Base-by-base conservation (phyloP, 2,329 filamentous ascomycete genomes). In the Penicillium brasilianum region DNA sequence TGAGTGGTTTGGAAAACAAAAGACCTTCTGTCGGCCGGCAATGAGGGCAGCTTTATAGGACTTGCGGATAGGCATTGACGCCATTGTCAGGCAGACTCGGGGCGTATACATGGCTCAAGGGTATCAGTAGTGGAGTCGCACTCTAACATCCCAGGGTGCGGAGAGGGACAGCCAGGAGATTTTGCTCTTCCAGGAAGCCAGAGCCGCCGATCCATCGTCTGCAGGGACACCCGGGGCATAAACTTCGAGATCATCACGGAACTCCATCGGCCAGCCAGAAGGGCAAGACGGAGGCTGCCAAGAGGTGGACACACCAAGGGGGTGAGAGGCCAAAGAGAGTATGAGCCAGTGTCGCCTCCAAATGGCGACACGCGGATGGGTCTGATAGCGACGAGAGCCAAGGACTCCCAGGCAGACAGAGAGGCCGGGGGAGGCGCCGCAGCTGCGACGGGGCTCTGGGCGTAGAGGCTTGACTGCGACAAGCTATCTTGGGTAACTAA, bases 11-110 rank as follows among this genome's bases (percentile, higher is more conserved):
- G 48, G 25, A 60, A 28, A 28, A 25, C 10, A 52, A 14, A 59
- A 9, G 22, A 37, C 50, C 18, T 41, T 18, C 28, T 55, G 61
- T 46, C 30, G 32, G 43, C 56, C 37, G 61, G 67, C 54, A 22
- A 59, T 16, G 36, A 41, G 20, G 54, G 34, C 54, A 57, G 11
- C 65, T 72, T 74, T 74, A 73, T 74, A 73, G 52, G 37, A 30
- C 62, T 61, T 55, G 41, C 37, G 43, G 43, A 51, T 22, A 22
- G 36, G 30, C 18, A 55, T 41, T 18, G 18, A 11, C 44, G 28
- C 11, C 43, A 39, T 30, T 41, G 3, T 43, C 41, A 22, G 43
- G 11, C 25, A 36, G 48, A 39, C 30, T 10, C 44, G 50, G n/a
- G 39, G 49, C 43, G 56, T 30, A 30, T 34, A 14, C 36, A 22